Conservation (phyloP, 495 filamentous ascomycete genomes). For the Xylaria curta region DNA sequence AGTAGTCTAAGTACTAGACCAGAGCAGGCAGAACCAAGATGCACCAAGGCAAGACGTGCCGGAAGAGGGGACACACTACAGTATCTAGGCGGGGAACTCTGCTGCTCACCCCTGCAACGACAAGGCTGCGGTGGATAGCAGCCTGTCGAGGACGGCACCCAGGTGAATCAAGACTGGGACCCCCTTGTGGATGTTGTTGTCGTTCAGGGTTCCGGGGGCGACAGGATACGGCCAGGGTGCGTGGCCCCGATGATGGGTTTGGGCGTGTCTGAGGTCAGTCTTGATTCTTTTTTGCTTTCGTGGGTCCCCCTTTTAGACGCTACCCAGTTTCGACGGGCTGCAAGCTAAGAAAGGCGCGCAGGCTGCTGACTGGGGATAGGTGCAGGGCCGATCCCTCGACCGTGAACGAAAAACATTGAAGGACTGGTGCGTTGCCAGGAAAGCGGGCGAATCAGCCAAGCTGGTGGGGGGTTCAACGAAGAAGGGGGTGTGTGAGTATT, state of each 20-base stretch:
- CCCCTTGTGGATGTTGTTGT: slow-evolving; percentile 23
- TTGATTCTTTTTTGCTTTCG: slow-evolving; percentile 34
- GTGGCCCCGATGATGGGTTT: slow-evolving; percentile 37
- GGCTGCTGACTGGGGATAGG: slow-evolving; percentile 37
- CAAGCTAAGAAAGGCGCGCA: slow-evolving; percentile 26
- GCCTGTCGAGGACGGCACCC: slow-evolving; percentile 30
- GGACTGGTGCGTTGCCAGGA: slow-evolving; percentile 37
- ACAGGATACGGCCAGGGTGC: slow-evolving; percentile 35
- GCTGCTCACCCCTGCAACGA: slow-evolving; percentile 39
- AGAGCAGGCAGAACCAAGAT: slow-evolving; percentile 12
- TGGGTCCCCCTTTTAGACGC: slow-evolving; percentile 36
- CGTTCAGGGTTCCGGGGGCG: slow-evolving; percentile 33
- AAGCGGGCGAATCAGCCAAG: slow-evolving; percentile 32
- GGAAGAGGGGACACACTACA: slow-evolving; percentile 27
- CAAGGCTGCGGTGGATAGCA: slow-evolving; percentile 45
- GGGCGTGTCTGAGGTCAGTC: slow-evolving; percentile 42
- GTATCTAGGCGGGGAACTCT: slow-evolving; percentile 35
- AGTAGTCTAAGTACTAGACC: background rate
- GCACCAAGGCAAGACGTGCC: slow-evolving; percentile 35
- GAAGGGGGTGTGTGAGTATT: slow-evolving; percentile 39
- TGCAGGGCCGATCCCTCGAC: slow-evolving; percentile 45
- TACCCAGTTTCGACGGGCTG: slow-evolving; percentile 38
- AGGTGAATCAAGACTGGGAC: slow-evolving; percentile 38
- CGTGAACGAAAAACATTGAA: slow-evolving; percentile 33
- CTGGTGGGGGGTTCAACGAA: background rate